Evolutionary conservation across 805 yeast species (phyloP).

Genomic region (Hanseniaspora clermontiae): DNA sequence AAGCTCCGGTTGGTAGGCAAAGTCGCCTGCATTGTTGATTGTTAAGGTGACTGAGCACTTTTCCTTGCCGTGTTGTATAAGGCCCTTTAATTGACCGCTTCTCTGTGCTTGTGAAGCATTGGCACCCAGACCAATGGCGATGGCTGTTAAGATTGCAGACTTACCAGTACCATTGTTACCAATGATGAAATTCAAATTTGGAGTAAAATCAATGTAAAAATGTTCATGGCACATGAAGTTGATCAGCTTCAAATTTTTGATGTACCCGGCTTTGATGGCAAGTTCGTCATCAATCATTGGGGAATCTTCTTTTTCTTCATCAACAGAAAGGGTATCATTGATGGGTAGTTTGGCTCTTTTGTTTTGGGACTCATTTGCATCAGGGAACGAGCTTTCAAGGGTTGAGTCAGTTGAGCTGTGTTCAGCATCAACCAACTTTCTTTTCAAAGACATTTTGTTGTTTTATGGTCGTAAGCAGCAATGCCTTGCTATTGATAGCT

Average conservation of each 20-base stretch:
- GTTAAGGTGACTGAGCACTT: constrained; percentile 56
- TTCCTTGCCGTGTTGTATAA: constrained; percentile 65
- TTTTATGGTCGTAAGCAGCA: too few species aligned
- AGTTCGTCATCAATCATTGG: constrained; percentile 6
- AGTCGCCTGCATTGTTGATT: constrained; percentile 52
- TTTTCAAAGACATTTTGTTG: constrained; percentile 1
- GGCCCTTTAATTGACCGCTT: constrained; percentile 54
- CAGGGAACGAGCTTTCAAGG: background rate
- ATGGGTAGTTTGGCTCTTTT: background rate
- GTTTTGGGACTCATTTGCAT: background rate
- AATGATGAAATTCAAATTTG: constrained; percentile 70
- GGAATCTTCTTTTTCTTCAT: constrained; percentile 2
- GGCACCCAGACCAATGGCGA: constrained; percentile 78
- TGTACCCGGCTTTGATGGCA: constrained; percentile 42
- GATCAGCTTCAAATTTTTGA: constrained; percentile 46
- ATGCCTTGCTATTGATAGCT: too few species aligned
- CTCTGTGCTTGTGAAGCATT: constrained; percentile 79
- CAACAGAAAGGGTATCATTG: constrained; percentile 19
- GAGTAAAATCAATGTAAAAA: constrained; percentile 62
- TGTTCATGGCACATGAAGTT: constrained; percentile 88
- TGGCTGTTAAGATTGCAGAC: constrained; percentile 75
- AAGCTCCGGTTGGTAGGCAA: constrained; percentile 47
- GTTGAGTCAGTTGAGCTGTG: background rate
- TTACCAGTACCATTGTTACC: constrained; percentile 91
- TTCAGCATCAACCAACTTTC: background rate